Evolutionary conservation across 163 green algal genomes (phyloP).

Genomic region (Prototheca cutis): DNA sequence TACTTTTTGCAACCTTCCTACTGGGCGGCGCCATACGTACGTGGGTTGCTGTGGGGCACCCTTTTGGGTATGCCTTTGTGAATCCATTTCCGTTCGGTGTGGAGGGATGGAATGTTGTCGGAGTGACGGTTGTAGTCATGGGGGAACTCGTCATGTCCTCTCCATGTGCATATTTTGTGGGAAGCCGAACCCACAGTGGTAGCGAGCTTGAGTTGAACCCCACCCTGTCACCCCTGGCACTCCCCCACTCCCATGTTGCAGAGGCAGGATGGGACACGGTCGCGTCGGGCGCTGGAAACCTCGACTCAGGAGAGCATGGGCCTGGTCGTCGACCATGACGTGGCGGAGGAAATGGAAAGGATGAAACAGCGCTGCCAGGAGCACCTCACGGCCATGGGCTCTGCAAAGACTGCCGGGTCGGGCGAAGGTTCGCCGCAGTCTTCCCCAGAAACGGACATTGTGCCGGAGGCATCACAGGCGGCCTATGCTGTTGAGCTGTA

Average conservation of each 20-base stretch:
- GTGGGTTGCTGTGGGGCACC: too few relatives aligned
- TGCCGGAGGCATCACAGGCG: background rate
- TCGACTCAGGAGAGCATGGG: background rate
- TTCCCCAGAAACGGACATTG: background rate
- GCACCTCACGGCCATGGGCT: background rate
- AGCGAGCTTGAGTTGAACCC: too few relatives aligned
- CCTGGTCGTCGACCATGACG: slow-evolving; percentile 15
- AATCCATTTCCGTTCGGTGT: too few relatives aligned
- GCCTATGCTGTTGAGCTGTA: slow-evolving; percentile 64
- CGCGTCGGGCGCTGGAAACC: background rate
- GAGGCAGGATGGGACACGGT: background rate
- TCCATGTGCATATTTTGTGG: too few relatives aligned
- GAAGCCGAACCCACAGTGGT: too few relatives aligned
- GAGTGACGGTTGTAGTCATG: too few relatives aligned
- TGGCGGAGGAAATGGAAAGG: slow-evolving; percentile 5
- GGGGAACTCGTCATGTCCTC: too few relatives aligned
- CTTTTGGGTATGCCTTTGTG: too few relatives aligned
- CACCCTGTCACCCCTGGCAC: too few relatives aligned
- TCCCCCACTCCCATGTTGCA: background rate
- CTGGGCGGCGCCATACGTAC: slow-evolving; percentile 7
- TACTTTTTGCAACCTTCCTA: slow-evolving; percentile 23
- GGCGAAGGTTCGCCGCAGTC: background rate
- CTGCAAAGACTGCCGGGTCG: background rate
- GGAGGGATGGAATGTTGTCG: too few relatives aligned
- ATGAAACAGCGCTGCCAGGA: slow-evolving; percentile 9